Conservation (phyloP, 805 yeast genomes). For the Candida loeiensis region DNA sequence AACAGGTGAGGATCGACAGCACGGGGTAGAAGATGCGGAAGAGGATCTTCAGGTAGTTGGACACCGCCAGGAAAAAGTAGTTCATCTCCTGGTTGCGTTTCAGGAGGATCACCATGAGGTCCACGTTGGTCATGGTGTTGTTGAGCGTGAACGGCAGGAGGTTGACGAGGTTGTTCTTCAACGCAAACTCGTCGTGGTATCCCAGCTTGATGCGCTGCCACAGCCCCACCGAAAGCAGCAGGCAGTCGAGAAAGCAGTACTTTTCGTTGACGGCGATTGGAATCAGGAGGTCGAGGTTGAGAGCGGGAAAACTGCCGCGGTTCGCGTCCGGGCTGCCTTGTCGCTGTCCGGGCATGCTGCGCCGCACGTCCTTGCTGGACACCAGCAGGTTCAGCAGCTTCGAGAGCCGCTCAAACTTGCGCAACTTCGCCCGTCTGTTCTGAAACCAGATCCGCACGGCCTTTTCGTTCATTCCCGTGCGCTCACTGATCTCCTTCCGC, state of each 20-base stretch:
- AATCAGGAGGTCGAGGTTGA: conserved; percentile 13
- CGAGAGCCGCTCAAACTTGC: conserved; percentile 56
- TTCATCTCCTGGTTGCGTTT: conserved; percentile 69
- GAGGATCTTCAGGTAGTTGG: conserved; percentile 62
- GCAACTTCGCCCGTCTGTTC: conserved; percentile 74
- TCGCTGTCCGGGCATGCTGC: conserved; percentile 4
- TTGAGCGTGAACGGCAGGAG: conserved; percentile 66
- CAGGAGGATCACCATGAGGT: conserved; percentile 65
- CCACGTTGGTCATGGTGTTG: conserved; percentile 63
- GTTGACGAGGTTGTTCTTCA: conserved; percentile 50
- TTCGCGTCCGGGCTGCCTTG: not conserved
- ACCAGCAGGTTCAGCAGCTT: conserved; percentile 8
- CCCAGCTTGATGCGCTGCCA: conserved; percentile 81
- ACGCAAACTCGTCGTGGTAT: conserved; percentile 34
- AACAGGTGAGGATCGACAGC: conserved; percentile 54
- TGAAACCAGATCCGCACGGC: conserved; percentile 94
- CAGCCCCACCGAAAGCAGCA: conserved; percentile 67
- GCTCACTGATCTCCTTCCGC: conserved; percentile 64
- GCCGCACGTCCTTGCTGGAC: conserved; percentile 9
- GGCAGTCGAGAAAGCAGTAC: conserved; percentile 65
- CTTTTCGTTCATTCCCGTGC: conserved; percentile 79
- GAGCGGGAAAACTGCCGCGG: conserved; percentile 1
- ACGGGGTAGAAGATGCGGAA: conserved; percentile 73
- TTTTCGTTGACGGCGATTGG: conserved; percentile 61
- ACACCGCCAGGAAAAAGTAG: conserved; percentile 73